These are phyloP conservation scores for Penicillium sp. DNA, from an alignment of 2,329 filamentous ascomycete species.

Conservation along the genomic window DNA sequence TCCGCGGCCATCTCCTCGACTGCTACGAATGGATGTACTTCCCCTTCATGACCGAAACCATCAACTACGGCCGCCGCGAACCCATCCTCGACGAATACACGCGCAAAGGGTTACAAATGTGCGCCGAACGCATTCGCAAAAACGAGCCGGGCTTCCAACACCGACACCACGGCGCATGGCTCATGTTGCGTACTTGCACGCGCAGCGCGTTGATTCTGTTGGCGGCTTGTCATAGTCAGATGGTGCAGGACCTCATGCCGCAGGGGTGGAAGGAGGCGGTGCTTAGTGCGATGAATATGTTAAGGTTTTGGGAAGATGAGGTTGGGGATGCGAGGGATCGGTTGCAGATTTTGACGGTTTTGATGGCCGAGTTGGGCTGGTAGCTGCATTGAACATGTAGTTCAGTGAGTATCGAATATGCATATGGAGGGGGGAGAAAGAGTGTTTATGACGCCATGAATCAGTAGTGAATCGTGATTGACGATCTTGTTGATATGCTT, in stretches of 20 bases:
- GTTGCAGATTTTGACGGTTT: slow-evolving; percentile 19
- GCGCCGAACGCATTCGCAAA: slow-evolving; percentile 31
- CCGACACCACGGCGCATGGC: slow-evolving; percentile 33
- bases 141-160: slow-evolving; percentile 30
- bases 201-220: slow-evolving; percentile 29
- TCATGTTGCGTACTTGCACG: slow-evolving; percentile 31
- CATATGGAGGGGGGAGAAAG: no score
- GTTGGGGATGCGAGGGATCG: slow-evolving; percentile 24
- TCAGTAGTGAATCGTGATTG: neutral
- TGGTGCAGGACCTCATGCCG: slow-evolving; percentile 20
- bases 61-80: slow-evolving; percentile 21
- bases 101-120: slow-evolving; percentile 28
- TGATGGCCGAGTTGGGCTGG: slow-evolving; percentile 17
- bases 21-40: slow-evolving; percentile 39
- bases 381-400: no score
- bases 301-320: slow-evolving; percentile 25
- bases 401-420: no score
- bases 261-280: slow-evolving; percentile 23
- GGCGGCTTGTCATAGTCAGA: slow-evolving; percentile 18
- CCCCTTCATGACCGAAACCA: slow-evolving; percentile 30
- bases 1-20: slow-evolving; percentile 32
- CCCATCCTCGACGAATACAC: slow-evolving; percentile 21
- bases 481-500: neutral
- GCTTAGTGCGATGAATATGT: slow-evolving; percentile 23
- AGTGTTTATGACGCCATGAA: neutral